Conservation (phyloP, 2,329 filamentous ascomycete species). For the Penicillium sclerotigenum region DNA sequence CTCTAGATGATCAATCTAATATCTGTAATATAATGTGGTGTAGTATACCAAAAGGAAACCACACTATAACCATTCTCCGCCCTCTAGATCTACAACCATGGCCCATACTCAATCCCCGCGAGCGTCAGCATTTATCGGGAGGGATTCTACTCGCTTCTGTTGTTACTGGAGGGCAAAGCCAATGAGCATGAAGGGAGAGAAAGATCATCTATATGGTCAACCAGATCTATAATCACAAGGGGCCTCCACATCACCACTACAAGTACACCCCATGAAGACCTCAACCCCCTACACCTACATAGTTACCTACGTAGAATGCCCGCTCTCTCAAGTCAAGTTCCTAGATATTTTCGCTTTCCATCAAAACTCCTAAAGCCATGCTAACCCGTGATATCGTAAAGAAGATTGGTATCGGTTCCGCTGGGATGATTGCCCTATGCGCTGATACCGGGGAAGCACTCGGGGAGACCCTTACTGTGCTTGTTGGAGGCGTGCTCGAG, state of each 20-base stretch:
- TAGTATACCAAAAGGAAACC: background rate
- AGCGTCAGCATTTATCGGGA: no score
- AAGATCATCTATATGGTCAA: background rate
- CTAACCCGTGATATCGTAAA: slow-evolving; percentile 13
- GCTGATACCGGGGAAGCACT: slow-evolving; percentile 61
- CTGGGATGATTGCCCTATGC: background rate
- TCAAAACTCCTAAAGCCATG: slow-evolving; percentile 13
- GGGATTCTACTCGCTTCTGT: no score
- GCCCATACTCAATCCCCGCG: background rate
- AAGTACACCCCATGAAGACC: background rate
- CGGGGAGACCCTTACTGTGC: slow-evolving; percentile 67
- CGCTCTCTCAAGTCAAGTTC: slow-evolving; percentile 1
- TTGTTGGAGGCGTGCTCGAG: slow-evolving; percentile 71
- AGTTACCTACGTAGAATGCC: background rate
- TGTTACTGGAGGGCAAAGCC: background rate
- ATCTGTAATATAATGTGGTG: no score
- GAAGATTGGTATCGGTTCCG: background rate
- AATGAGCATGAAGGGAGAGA: background rate
- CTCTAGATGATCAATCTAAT: no score
- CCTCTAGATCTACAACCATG: background rate
- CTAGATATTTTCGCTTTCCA: slow-evolving; percentile 2
- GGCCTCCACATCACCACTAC: background rate
- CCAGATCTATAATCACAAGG: background rate
- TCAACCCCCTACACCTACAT: background rate
- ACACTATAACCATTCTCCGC: background rate